Percentiles rank a stretch among this genome's conserved stretches.
Evolutionary conservation across 768 basidiomycete species (phyloP).

Genomic region (Dioszegia crocea): DNA sequence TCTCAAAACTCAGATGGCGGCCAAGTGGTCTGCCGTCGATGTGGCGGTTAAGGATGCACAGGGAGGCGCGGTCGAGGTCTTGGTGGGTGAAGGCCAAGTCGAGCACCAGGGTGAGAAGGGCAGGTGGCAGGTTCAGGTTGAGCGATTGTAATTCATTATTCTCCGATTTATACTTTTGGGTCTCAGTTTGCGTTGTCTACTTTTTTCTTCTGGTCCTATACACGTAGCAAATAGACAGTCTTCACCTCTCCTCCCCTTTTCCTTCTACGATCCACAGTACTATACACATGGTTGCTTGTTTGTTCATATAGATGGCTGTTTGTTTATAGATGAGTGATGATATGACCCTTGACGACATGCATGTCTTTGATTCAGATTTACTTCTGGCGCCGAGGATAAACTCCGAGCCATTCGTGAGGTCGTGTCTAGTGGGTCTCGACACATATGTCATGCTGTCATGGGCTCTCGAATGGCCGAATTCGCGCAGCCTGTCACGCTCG

Average conservation of each 20-base stretch:
- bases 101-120: background rate
- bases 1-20: background rate
- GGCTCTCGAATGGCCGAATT: too few species aligned
- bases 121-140: constrained; percentile 2
- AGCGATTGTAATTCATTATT: background rate
- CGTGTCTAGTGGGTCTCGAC: too few species aligned
- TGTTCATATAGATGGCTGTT: background rate
- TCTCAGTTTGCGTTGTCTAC: too few species aligned
- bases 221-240: background rate
- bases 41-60: background rate
- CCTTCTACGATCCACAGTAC: background rate
- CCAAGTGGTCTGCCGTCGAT: background rate
- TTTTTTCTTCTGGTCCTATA: background rate
- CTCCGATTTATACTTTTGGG: background rate
- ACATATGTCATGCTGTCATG: too few species aligned
- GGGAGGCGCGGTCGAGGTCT: background rate
- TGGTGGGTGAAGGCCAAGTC: background rate
- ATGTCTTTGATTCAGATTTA: background rate
- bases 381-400: too few species aligned
- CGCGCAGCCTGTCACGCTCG: too few species aligned
- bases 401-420: too few species aligned
- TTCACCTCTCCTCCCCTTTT: background rate
- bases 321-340: background rate
- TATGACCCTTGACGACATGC: background rate
- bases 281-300: constrained; percentile 4